Percentiles rank a stretch among this genome's conserved stretches.
phyloP scores from a whole-genome alignment of 371 early-diverging fungal genomes.

The Rhizomucor miehei region DNA sequence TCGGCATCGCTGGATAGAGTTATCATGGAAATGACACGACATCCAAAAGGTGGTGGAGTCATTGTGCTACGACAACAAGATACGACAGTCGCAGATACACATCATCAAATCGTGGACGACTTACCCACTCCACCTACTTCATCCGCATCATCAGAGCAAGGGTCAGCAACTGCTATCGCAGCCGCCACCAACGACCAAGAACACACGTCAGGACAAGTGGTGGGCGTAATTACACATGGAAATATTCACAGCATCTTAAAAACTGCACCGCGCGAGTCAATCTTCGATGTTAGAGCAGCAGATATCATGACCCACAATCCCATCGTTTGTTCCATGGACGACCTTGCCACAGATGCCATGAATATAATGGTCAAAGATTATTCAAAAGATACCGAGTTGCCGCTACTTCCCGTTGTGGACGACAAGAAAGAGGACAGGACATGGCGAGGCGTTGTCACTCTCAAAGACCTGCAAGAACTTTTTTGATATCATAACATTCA shows the following conservation, averaged over 20 bases:
- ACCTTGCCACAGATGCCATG: constrained; percentile 39
- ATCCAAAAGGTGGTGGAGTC: constrained; percentile 40
- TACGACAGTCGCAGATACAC: background rate
- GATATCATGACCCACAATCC: constrained; percentile 42
- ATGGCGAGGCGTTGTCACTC: constrained; percentile 39
- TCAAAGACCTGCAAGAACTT: constrained; percentile 45
- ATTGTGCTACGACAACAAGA: constrained; percentile 23
- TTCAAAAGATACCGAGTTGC: constrained; percentile 13
- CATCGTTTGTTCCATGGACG: constrained; percentile 21
- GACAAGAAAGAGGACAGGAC: constrained; percentile 12
- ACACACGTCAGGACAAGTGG: constrained; percentile 9
- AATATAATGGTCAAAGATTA: constrained; percentile 21
- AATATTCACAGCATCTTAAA: constrained; percentile 39
- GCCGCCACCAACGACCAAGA: constrained; percentile 6
- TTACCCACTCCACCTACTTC: constrained; percentile 6
- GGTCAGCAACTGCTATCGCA: constrained; percentile 4
- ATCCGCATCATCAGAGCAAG: constrained; percentile 13
- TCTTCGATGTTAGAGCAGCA: constrained; percentile 36
- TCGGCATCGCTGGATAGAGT: constrained; percentile 35
- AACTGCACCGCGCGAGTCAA: constrained; percentile 24
- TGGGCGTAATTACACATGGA: constrained; percentile 44
- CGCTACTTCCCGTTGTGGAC: constrained; percentile 38
- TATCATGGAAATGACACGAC: constrained; percentile 44
- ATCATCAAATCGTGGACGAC: background rate
- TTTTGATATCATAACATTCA: too few species aligned